Conservation (phyloP, 2,329 filamentous ascomycete genomes). For the Hymenoscyphus infarciens region DNA sequence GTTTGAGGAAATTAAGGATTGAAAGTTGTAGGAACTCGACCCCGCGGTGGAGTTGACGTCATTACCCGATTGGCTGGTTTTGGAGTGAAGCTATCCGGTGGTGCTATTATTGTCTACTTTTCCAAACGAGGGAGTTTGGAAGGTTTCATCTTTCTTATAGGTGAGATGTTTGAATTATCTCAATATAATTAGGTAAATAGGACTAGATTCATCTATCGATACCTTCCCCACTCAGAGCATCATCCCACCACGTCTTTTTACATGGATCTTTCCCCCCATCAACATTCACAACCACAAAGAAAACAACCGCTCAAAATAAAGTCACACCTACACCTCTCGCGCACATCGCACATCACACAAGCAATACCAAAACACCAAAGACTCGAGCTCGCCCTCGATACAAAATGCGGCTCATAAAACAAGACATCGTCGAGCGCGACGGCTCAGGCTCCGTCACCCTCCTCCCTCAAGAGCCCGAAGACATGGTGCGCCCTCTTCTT, state of each 20-base stretch:
- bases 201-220: not conserved
- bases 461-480: conserved; percentile 69
- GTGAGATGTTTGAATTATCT: too few species aligned
- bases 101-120: not conserved
- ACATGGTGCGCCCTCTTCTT: conserved; percentile 55
- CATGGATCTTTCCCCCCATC: not conserved
- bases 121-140: not conserved
- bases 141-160: not conserved
- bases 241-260: not conserved
- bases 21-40: not conserved
- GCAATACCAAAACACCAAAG: not conserved
- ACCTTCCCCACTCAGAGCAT: not conserved
- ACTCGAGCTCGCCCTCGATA: not conserved
- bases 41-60: not conserved
- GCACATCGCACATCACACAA: not conserved
- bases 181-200: not conserved
- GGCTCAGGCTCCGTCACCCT: conserved; percentile 64
- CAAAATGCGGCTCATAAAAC: conserved; percentile 63
- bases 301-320: conserved; percentile 8
- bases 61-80: not conserved
- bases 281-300: conserved; percentile 1
- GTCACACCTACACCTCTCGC: not conserved
- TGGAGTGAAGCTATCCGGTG: not conserved
- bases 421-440: conserved; percentile 64
- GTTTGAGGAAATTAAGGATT: not conserved